Percentiles rank a stretch among this genome's conserved stretches.
Evolutionary conservation across 805 yeast genomes (phyloP).

Genomic region (Kregervanrija pseudodelftensis): DNA sequence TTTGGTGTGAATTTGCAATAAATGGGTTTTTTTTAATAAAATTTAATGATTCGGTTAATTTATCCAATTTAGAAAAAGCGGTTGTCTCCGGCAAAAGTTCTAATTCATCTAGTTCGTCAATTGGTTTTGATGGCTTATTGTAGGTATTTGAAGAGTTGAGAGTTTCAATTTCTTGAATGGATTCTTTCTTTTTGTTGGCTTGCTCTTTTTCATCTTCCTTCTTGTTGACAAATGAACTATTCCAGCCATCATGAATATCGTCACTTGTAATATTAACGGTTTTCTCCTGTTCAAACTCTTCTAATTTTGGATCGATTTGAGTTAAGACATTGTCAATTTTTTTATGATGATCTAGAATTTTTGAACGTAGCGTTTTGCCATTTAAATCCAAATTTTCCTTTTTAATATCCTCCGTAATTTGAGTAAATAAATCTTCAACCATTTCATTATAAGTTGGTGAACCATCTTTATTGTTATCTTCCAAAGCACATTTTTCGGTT

Average conservation of each 20-base stretch:
- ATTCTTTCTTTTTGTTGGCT: neutral
- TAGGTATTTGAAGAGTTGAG: constrained; percentile 14
- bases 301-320: constrained; percentile 60
- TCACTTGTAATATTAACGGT: constrained; percentile 75
- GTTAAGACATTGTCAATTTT: constrained; percentile 62
- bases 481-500: constrained; percentile 42
- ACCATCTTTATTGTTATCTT: constrained; percentile 27
- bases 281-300: constrained; percentile 63
- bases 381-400: constrained; percentile 40
- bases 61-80: constrained; percentile 53
- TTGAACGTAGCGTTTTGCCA: constrained; percentile 30
- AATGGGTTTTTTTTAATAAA: constrained; percentile 53
- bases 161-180: constrained; percentile 1
- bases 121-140: constrained; percentile 26
- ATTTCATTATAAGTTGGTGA: constrained; percentile 77
- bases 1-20: constrained; percentile 75
- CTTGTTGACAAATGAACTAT: constrained; percentile 72
- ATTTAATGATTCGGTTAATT: constrained; percentile 40
- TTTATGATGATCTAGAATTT: constrained; percentile 52
- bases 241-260: constrained; percentile 89
- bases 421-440: constrained; percentile 85
- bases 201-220: neutral
- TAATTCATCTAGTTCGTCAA: constrained; percentile 39
- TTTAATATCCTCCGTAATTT: constrained; percentile 54
- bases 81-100: constrained; percentile 56